Evolutionary conservation across 2,329 filamentous ascomycete species (phyloP).

Genomic region (Nannizzia gypsea): DNA sequence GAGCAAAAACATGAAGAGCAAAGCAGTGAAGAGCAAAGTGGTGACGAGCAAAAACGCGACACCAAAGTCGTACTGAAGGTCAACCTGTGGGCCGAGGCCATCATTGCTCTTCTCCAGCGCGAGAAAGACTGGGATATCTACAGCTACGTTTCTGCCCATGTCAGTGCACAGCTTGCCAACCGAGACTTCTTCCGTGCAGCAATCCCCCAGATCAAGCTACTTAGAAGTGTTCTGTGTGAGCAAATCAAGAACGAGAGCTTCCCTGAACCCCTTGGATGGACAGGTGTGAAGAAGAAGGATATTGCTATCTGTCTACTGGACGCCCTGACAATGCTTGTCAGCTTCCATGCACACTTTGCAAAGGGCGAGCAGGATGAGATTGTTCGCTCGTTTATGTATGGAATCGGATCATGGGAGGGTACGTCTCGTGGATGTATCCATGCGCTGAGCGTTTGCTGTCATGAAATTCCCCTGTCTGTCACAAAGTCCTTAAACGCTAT

Average conservation of each 20-base stretch:
- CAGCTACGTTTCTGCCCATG: slow-evolving; percentile 74
- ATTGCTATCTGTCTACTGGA: slow-evolving; percentile 83
- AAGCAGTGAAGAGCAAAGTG: no score
- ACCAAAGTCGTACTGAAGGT: slow-evolving; percentile 45
- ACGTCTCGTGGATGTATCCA: slow-evolving; percentile 91
- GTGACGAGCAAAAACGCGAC: slow-evolving; percentile 8
- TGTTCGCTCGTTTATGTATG: slow-evolving; percentile 72
- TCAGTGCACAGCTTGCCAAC: slow-evolving; percentile 81
- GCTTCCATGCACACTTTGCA: slow-evolving; percentile 75
- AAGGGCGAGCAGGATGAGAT: slow-evolving; percentile 83
- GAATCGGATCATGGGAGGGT: slow-evolving; percentile 71
- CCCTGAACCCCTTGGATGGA: slow-evolving; percentile 66
- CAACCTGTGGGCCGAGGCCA: slow-evolving; percentile 61
- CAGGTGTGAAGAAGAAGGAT: slow-evolving; percentile 73
- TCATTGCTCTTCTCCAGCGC: slow-evolving; percentile 61
- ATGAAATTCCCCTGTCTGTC: slow-evolving; percentile 79
- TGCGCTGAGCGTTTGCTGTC: slow-evolving; percentile 85
- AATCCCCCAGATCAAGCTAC: slow-evolving; percentile 59
- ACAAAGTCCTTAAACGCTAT: slow-evolving; percentile 77
- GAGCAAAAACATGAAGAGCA: slow-evolving; percentile 5
- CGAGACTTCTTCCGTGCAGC: slow-evolving; percentile 70
- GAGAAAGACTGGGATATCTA: slow-evolving; percentile 84
- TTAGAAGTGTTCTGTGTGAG: slow-evolving; percentile 68
- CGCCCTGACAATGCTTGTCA: slow-evolving; percentile 72
- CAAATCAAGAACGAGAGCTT: slow-evolving; percentile 67